phyloP scores from a whole-genome alignment of 176 grass and related monocot species.

The Rhynchospora pubera region DNA sequence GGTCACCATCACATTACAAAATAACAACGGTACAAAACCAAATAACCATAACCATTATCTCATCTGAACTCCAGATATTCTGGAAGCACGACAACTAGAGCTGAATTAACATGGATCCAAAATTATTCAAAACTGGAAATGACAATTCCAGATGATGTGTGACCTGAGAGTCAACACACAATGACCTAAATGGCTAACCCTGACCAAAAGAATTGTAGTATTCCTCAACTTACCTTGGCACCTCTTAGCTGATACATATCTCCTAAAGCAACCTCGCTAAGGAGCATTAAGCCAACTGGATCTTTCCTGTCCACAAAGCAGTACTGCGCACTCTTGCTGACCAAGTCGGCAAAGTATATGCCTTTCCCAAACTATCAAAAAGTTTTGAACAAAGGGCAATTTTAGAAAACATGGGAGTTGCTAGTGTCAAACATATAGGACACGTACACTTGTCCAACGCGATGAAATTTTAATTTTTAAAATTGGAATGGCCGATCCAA shows the following conservation, averaged over 20 bases:
- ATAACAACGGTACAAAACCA: not conserved
- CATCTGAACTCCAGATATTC: not conserved
- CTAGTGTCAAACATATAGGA: too few species aligned
- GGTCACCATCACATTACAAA: not conserved
- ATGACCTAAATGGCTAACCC: not conserved
- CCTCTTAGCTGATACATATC: conserved; percentile 84
- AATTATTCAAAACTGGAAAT: not conserved
- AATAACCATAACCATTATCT: not conserved
- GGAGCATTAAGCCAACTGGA: conserved; percentile 86
- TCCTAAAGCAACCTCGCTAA: conserved; percentile 94
- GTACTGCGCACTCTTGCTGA: conserved; percentile 96
- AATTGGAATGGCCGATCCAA: too few species aligned
- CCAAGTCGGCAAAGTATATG: conserved; percentile 87
- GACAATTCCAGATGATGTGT: not conserved
- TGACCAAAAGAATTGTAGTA: not conserved
- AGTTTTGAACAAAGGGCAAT: conserved; percentile 9
- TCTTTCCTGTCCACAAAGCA: conserved; percentile 73
- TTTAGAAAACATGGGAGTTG: conserved; percentile 28
- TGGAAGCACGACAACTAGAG: not conserved
- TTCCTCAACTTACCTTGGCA: conserved; percentile 51
- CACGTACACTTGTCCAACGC: too few species aligned
- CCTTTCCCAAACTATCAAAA: conserved; percentile 89
- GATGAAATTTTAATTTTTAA: too few species aligned
- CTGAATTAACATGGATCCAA: not conserved
- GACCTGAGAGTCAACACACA: too few species aligned